phyloP scores from a whole-genome alignment of 2,329 filamentous ascomycete genomes.

The Huntiella omanensis region DNA sequence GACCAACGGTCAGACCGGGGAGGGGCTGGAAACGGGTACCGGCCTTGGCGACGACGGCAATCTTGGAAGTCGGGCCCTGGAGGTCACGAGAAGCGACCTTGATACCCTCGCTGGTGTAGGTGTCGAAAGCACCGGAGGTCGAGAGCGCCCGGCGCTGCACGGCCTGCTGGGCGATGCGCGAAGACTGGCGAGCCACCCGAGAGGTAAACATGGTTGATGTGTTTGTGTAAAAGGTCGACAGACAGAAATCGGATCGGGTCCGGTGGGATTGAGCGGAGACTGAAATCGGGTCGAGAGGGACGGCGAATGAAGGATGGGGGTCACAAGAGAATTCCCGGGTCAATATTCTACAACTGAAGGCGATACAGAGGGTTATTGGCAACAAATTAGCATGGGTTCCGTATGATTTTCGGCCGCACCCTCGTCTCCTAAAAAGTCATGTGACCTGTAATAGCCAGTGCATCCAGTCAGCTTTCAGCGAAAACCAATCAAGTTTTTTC shows the following conservation, averaged over 20 bases:
- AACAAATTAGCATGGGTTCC: slow-evolving; percentile 11
- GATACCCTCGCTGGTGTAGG: slow-evolving; percentile 67
- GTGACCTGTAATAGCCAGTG: slow-evolving; percentile 5
- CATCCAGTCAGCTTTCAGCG: slow-evolving; percentile 12
- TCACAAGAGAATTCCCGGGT: slow-evolving; percentile 22
- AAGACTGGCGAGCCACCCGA: slow-evolving; percentile 37
- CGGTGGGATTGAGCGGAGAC: slow-evolving; percentile 20
- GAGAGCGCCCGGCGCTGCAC: slow-evolving; percentile 33
- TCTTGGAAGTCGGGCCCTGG: slow-evolving; percentile 70
- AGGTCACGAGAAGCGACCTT: slow-evolving; percentile 87
- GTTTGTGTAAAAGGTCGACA: slow-evolving; percentile 32
- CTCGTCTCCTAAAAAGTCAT: slow-evolving; percentile 3
- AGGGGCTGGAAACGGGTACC: slow-evolving; percentile 82
- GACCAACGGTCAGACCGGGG: slow-evolving; percentile 73
- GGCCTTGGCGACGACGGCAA: slow-evolving; percentile 83
- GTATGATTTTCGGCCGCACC: slow-evolving; percentile 12
- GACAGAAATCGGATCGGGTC: slow-evolving; percentile 21
- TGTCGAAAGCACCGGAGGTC: slow-evolving; percentile 67
- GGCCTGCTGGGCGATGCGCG: slow-evolving; percentile 34
- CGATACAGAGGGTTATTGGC: slow-evolving; percentile 3
- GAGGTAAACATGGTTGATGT: slow-evolving; percentile 42
- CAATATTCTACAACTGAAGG: neutral
- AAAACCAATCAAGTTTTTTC: slow-evolving; percentile 12
- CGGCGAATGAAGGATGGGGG: slow-evolving; percentile 3
- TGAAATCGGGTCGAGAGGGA: slow-evolving; percentile 6